Percentiles rank a stretch among this genome's conserved stretches.
Conservation (phyloP, 768 basidiomycete genomes). For the Termitomyces bulborhizus region DNA sequence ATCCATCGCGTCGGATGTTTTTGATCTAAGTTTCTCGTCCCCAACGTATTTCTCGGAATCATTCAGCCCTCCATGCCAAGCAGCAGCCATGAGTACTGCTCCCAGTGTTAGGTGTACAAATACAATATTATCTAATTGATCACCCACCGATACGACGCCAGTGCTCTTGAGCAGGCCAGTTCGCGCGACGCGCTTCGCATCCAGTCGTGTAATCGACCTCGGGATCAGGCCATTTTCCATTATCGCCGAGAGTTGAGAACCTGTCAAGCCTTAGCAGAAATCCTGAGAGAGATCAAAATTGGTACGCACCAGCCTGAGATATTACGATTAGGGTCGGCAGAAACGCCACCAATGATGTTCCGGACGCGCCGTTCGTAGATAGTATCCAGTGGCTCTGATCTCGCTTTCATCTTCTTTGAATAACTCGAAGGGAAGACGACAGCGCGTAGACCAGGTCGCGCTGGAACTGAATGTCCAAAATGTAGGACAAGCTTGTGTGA, state of each 20-base stretch:
- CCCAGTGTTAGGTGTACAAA: background rate
- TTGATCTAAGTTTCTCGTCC: conserved; percentile 24
- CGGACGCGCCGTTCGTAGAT: conserved; percentile 14
- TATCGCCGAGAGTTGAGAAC: conserved; percentile 14
- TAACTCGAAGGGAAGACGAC: conserved; percentile 7
- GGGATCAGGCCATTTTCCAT: conserved; percentile 37
- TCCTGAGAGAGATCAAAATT: background rate
- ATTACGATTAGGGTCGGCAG: conserved; percentile 2
- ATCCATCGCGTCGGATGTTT: conserved; percentile 35
- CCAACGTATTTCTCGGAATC: conserved; percentile 31
- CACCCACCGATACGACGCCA: conserved; percentile 39
- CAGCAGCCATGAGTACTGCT: conserved; percentile 41
- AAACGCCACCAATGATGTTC: conserved; percentile 10
- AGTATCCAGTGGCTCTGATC: conserved; percentile 9
- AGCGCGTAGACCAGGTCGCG: background rate
- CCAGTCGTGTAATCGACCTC: conserved; percentile 46
- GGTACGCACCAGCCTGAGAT: conserved; percentile 13
- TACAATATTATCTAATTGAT: background rate
- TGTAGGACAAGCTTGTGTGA: background rate
- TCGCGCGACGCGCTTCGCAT: conserved; percentile 43
- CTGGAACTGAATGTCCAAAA: background rate
- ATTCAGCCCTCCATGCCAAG: conserved; percentile 42
- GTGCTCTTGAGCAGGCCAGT: conserved; percentile 53
- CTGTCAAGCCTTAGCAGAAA: conserved; percentile 3
- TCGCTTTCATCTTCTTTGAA: conserved; percentile 29